A percentile compares a stretch with the other conserved stretches of the same genome.
Evolutionary conservation across 495 filamentous ascomycete genomes (phyloP).

Genomic region (Arthonia radiata): DNA sequence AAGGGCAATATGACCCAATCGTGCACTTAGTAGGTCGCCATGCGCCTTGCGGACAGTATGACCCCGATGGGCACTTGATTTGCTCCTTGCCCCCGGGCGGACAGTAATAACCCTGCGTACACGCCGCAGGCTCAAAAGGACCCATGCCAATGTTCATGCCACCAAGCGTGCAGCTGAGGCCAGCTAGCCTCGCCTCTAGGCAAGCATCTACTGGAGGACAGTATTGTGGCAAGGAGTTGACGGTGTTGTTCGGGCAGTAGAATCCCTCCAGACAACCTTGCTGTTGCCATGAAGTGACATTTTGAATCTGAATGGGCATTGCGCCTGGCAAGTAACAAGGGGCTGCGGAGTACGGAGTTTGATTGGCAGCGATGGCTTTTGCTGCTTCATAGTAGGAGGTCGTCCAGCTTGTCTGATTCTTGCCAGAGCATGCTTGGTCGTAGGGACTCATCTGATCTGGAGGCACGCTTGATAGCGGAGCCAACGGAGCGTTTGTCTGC

Average conservation of each 20-base stretch:
- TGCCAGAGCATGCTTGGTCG: slow-evolving; percentile 1
- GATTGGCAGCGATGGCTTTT: not conserved
- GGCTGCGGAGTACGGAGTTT: not conserved
- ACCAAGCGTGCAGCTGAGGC: slow-evolving; percentile 9
- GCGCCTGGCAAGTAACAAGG: slow-evolving; percentile 3
- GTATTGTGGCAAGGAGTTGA: slow-evolving; percentile 18
- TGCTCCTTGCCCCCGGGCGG: slow-evolving; percentile 14
- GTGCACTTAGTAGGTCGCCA: slow-evolving; percentile 17
- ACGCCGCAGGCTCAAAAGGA: slow-evolving; percentile 19
- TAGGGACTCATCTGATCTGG: slow-evolving; percentile 5
- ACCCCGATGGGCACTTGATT: slow-evolving; percentile 17
- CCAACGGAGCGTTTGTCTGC: not conserved
- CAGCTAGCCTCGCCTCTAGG: slow-evolving; percentile 13
- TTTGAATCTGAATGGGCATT: slow-evolving; percentile 14
- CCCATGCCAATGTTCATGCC: too few species aligned
- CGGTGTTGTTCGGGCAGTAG: slow-evolving; percentile 20
- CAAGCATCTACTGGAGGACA: slow-evolving; percentile 19
- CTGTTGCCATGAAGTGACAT: slow-evolving; percentile 11
- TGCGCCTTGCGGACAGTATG: slow-evolving; percentile 21
- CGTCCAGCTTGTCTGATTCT: not conserved
- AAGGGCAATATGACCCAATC: slow-evolving; percentile 17
- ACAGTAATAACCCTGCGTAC: slow-evolving; percentile 20
- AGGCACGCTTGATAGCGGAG: not conserved
- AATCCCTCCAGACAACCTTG: slow-evolving; percentile 17
- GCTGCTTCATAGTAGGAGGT: not conserved